phyloP scores from a whole-genome alignment of 2,329 filamentous ascomycete species.

The Chaetomium globosum region DNA sequence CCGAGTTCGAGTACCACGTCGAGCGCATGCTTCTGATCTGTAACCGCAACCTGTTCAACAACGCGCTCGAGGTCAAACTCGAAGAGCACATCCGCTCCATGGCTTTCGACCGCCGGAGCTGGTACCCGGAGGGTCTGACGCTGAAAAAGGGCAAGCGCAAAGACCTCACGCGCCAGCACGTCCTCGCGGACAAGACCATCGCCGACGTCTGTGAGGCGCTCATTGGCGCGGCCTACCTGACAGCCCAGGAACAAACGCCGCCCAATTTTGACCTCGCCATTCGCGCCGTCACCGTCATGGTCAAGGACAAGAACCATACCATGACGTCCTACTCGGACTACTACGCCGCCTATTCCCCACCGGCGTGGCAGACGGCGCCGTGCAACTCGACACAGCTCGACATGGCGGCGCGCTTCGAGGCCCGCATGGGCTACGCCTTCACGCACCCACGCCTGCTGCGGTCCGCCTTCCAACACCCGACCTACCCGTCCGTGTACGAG shows the following conservation, averaged over 20 bases:
- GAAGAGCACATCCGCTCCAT: constrained; percentile 80
- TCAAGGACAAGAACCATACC: constrained; percentile 68
- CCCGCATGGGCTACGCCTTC: constrained; percentile 65
- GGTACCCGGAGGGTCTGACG: constrained; percentile 83
- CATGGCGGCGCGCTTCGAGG: constrained; percentile 65
- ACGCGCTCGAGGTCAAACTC: constrained; percentile 66
- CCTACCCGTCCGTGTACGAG: constrained; percentile 73
- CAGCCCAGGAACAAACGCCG: constrained; percentile 41
- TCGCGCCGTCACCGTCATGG: constrained; percentile 67
- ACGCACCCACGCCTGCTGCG: constrained; percentile 73
- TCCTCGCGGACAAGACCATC: constrained; percentile 82
- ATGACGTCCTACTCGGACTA: constrained; percentile 76
- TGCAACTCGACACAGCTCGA: constrained; percentile 69
- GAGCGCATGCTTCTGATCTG: constrained; percentile 88
- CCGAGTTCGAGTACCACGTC: constrained; percentile 87
- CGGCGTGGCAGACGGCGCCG: constrained; percentile 67
- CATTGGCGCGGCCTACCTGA: constrained; percentile 79
- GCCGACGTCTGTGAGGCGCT: constrained; percentile 94
- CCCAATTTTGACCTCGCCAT: constrained; percentile 60
- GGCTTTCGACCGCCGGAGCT: constrained; percentile 77
- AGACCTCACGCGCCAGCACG: constrained; percentile 59
- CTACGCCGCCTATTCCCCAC: constrained; percentile 66
- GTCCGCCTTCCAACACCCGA: constrained; percentile 87
- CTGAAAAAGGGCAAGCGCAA: constrained; percentile 72
- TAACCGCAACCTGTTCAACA: constrained; percentile 85